A percentile compares a stretch with the other conserved stretches of the same genome.
Evolutionary conservation across 2,329 filamentous ascomycete species (phyloP).

Genomic region (Salinomyces thailandicus): DNA sequence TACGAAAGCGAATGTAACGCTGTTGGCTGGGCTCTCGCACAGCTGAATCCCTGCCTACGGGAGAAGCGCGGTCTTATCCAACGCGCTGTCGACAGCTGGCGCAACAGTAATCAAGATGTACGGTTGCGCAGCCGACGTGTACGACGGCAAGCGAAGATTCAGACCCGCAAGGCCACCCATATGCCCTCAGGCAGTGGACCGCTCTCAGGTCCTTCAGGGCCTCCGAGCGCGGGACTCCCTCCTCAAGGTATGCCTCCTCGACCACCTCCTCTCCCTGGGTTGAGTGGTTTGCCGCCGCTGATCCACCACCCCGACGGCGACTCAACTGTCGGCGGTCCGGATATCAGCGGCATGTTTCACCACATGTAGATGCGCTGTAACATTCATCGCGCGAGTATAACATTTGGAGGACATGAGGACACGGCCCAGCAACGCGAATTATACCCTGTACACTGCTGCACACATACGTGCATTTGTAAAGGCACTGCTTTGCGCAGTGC

Average conservation of each 20-base stretch:
- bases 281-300: constrained; percentile 36
- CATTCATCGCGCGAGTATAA: constrained; percentile 6
- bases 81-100: constrained; percentile 94
- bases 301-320: constrained; percentile 69
- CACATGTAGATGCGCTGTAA: constrained; percentile 59
- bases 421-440: background rate
- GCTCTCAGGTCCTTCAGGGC: constrained; percentile 54
- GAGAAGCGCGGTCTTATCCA: constrained; percentile 95
- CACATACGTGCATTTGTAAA: constrained; percentile 6
- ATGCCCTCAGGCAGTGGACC: constrained; percentile 31
- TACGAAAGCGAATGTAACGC: constrained; percentile 99
- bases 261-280: constrained; percentile 47
- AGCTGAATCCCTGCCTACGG: constrained; percentile 80
- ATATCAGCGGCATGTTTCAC: constrained; percentile 95
- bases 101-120: constrained; percentile 96
- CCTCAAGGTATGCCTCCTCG: constrained; percentile 49
- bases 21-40: constrained; percentile 96
- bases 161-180: constrained; percentile 46
- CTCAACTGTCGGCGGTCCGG: constrained; percentile 56
- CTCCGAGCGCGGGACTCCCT: constrained; percentile 50
- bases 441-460: constrained; percentile 8
- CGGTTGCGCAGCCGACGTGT: constrained; percentile 83
- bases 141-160: constrained; percentile 92
- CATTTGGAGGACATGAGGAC: constrained; percentile 1
- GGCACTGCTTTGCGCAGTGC: constrained; percentile 8